phyloP scores from a whole-genome alignment of 2,329 filamentous ascomycete genomes.

The Pseudogymnoascus sp. region DNA sequence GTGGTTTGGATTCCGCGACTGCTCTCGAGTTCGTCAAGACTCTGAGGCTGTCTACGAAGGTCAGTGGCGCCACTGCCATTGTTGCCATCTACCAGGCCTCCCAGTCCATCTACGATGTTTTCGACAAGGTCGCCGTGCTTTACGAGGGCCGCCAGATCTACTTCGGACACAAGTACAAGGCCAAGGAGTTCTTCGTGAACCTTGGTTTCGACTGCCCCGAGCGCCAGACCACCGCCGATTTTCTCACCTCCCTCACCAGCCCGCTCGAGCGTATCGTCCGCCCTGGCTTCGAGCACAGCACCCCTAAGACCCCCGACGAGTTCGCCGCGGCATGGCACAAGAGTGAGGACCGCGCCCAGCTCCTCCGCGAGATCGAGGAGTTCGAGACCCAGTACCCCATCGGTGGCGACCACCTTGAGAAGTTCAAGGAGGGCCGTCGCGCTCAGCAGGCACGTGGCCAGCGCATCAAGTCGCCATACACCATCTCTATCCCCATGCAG shows the following conservation, averaged over 20 bases:
- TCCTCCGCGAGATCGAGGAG: constrained; percentile 40
- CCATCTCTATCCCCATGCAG: constrained; percentile 69
- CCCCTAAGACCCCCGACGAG: constrained; percentile 46
- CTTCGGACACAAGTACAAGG: constrained; percentile 56
- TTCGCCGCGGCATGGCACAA: constrained; percentile 44
- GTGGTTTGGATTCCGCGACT: constrained; percentile 65
- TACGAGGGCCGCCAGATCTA: constrained; percentile 64
- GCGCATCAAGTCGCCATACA: constrained; percentile 70
- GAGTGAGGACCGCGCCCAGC: constrained; percentile 36
- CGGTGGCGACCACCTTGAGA: constrained; percentile 25
- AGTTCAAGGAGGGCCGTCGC: constrained; percentile 34
- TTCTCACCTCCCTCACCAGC: constrained; percentile 67
- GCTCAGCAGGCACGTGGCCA: constrained; percentile 27
- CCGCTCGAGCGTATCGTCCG: constrained; percentile 48
- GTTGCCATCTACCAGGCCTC: constrained; percentile 68
- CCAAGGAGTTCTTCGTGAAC: constrained; percentile 61
- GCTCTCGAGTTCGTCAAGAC: constrained; percentile 66
- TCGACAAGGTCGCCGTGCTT: constrained; percentile 61
- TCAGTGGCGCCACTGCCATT: constrained; percentile 51
- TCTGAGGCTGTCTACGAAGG: constrained; percentile 56
- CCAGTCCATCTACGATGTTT: constrained; percentile 58
- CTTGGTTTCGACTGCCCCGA: constrained; percentile 66
- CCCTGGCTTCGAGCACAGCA: constrained; percentile 47
- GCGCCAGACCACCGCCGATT: constrained; percentile 50
- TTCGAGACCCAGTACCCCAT: constrained; percentile 39